Evolutionary conservation across 228 moss, liverwort and hornwort species (phyloP).

Genomic region (Sphagnum fallax): DNA sequence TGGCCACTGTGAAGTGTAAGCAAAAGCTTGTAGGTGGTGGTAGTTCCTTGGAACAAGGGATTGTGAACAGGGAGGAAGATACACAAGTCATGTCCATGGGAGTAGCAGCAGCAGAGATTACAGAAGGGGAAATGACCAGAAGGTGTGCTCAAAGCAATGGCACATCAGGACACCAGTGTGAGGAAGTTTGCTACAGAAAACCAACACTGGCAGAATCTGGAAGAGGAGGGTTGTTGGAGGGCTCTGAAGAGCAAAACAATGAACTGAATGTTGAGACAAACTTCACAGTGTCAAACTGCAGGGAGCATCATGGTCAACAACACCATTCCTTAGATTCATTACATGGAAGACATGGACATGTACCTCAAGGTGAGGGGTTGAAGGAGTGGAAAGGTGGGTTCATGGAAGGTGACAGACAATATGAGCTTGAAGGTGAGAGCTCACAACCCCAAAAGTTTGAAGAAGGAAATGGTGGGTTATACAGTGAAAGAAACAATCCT

Average conservation of each 20-base stretch:
- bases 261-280: neutral
- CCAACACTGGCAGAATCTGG: neutral
- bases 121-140: neutral
- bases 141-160: conserved; percentile 1
- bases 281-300: neutral
- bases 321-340: too few species aligned
- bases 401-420: neutral
- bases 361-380: neutral
- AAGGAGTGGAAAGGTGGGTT: neutral
- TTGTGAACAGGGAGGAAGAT: neutral
- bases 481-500: conserved; percentile 1
- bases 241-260: neutral
- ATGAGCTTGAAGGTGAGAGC: neutral
- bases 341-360: neutral
- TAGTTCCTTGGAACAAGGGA: neutral
- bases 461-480: conserved; percentile 1
- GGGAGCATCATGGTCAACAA: neutral
- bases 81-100: neutral
- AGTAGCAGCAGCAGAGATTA: neutral
- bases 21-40: neutral
- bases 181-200: neutral
- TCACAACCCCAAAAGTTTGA: neutral
- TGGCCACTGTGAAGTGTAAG: neutral
- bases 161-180: neutral
- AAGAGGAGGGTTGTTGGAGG: neutral